Evolutionary conservation across 441 rosid species (phyloP), one percentile per base, ranked within the genome.

Genomic region (Adansonia madagascariensis): DNA sequence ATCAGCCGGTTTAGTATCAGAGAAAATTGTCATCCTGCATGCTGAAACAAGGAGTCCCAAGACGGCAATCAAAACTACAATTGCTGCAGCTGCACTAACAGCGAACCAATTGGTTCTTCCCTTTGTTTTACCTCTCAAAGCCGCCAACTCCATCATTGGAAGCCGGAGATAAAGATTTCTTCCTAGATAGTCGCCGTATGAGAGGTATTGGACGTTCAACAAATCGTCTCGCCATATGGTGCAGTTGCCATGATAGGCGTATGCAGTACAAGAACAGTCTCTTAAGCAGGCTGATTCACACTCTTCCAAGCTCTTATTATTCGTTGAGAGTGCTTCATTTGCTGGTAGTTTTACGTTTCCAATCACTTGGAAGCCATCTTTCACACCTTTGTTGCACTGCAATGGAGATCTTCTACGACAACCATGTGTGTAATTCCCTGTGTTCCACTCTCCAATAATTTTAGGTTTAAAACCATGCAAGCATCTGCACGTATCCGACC

Each of bases 201-300:
- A 31, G 14, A 76, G 81, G 77, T 89, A 84, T 46, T 85, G 77
- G 74, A 83, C 71, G 75, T 88, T 76, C 79, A 89, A 78, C 27
- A 94, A 82, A 73, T 86, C 87, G 43, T 86, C 84, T 55, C 9
- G 35, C 95, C 95, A 94, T 43, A 79, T 83, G 56, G 93, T 91
- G 17, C 3, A 18, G 10, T 75, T 55, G 14, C 43, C 71, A 12
- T 72, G 78, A 77, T 82, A 88, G 74, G 91, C 79, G 74, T 91
- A 94, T 73, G 91, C 96, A 44, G 80, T 49, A 75, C 98, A 94
- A 75, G 89, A 82, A 72, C 98, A 92, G 59, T 87, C 83, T 64
- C 60, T 64, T 78, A 84, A 79, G 70, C 97, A 94, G 15, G 81
- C 64, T 8, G 87, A 78, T 67, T 75, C 81, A 55, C 97, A 92